These are phyloP conservation scores for Pseudozyma hubeiensis DNA, from an alignment of 1,284 basidiomycete species.

Conservation along the genomic window DNA sequence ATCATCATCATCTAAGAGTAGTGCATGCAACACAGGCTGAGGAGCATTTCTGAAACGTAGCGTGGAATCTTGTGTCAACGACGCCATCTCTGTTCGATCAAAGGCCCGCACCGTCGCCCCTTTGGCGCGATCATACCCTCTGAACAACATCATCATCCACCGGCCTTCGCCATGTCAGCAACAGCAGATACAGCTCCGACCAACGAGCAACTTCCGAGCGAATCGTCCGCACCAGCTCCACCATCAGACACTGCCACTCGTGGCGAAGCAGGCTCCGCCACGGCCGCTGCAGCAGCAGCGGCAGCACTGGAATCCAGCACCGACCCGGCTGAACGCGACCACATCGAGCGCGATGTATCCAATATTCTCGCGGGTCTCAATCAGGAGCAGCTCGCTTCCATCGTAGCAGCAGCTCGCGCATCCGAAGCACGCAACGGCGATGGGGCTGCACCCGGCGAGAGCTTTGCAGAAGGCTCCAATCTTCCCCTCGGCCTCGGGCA, in stretches of 20 bases:
- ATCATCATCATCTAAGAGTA: neutral
- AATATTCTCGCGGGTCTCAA: constrained; percentile 60
- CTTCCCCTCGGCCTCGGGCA: constrained; percentile 51
- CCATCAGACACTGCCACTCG: neutral
- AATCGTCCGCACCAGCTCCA: constrained; percentile 1
- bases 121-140: neutral
- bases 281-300: constrained; percentile 9
- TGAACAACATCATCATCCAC: neutral
- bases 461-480: constrained; percentile 14
- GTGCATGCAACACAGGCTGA: neutral
- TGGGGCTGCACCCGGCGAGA: neutral
- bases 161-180: constrained; percentile 10
- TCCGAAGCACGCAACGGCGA: constrained; percentile 30
- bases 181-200: constrained; percentile 10
- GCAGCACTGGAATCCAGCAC: constrained; percentile 12
- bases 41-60: neutral
- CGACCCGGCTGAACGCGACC: constrained; percentile 26
- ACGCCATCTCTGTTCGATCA: too few relatives aligned
- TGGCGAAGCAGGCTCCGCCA: constrained; percentile 7
- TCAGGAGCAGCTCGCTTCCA: constrained; percentile 62
- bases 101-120: too few relatives aligned
- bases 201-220: constrained; percentile 2
- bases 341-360: constrained; percentile 59
- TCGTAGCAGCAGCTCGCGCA: constrained; percentile 60
- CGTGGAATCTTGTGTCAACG: neutral